Percentiles rank a stretch among this genome's conserved stretches.
Evolutionary conservation across 2,329 filamentous ascomycete species (phyloP).

Genomic region (Nigrospora oryzae): DNA sequence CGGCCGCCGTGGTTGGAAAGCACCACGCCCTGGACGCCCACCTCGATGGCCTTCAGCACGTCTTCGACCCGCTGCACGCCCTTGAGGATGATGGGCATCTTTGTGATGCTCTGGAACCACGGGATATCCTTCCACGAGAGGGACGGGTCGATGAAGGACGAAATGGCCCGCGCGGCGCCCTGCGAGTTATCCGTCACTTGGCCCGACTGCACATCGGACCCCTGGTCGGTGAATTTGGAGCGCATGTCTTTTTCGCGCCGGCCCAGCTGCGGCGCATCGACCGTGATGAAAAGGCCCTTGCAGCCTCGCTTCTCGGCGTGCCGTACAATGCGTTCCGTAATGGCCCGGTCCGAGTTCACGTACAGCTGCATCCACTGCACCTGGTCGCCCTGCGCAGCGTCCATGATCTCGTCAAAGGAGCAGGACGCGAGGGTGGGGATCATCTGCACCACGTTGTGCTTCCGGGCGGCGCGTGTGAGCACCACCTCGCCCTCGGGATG

Average conservation of each 20-base stretch:
- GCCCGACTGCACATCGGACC: slow-evolving; percentile 73
- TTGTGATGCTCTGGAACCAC: slow-evolving; percentile 85
- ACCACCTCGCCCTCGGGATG: slow-evolving; percentile 90
- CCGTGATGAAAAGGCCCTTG: slow-evolving; percentile 95
- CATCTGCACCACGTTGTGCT: slow-evolving; percentile 94
- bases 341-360: slow-evolving; percentile 89
- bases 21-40: slow-evolving; percentile 80
- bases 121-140: slow-evolving; percentile 89
- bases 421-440: slow-evolving; percentile 95
- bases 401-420: slow-evolving; percentile 94
- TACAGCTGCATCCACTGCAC: slow-evolving; percentile 96
- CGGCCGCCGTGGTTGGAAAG: slow-evolving; percentile 93
- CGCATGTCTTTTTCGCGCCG: slow-evolving; percentile 98
- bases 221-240: slow-evolving; percentile 76
- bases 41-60: slow-evolving; percentile 76
- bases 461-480: slow-evolving; percentile 73
- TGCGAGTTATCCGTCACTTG: slow-evolving; percentile 75
- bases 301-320: slow-evolving; percentile 89
- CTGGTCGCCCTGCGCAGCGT: slow-evolving; percentile 71
- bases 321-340: slow-evolving; percentile 83
- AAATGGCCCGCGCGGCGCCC: slow-evolving; percentile 90
- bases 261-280: slow-evolving; percentile 92
- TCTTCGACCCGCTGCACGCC: slow-evolving; percentile 95
- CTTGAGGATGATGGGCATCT: slow-evolving; percentile 94
- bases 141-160: slow-evolving; percentile 91